phyloP scores from a whole-genome alignment of 1,139 yeast genomes.

The Zygoascus hellenicus region DNA sequence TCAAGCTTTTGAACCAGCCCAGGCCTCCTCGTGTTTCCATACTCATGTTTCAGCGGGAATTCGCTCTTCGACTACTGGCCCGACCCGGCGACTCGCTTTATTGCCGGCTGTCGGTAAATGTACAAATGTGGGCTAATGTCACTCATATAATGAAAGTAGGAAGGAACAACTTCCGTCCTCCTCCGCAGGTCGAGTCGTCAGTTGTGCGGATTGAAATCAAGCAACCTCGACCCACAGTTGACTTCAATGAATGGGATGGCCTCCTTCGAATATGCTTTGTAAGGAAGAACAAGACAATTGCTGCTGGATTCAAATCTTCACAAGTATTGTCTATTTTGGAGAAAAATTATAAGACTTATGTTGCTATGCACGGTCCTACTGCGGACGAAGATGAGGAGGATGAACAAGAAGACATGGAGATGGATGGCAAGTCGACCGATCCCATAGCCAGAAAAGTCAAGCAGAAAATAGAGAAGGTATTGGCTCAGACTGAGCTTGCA shows the following conservation, averaged over 20 bases:
- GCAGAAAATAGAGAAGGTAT: conserved; percentile 56
- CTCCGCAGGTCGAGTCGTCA: conserved; percentile 96
- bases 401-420: conserved; percentile 34
- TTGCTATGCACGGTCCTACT: conserved; percentile 45
- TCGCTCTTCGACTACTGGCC: conserved; percentile 86
- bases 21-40: conserved; percentile 93
- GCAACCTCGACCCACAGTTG: conserved; percentile 85
- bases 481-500: conserved; percentile 62
- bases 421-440: conserved; percentile 31
- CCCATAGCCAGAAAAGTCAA: conserved; percentile 39
- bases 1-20: conserved; percentile 84
- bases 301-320: conserved; percentile 85
- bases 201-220: conserved; percentile 92
- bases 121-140: conserved; percentile 99
- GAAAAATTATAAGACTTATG: conserved; percentile 76
- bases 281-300: conserved; percentile 85
- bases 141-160: conserved; percentile 99
- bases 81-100: conserved; percentile 92
- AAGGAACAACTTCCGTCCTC: conserved; percentile 92
- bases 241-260: conserved; percentile 97
- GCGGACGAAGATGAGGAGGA: conserved; percentile 25
- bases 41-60: conserved; percentile 96
- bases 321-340: conserved; percentile 82
- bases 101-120: conserved; percentile 91
- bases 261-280: conserved; percentile 83